Evolutionary conservation across 2,329 filamentous ascomycete genomes (phyloP), one percentile per base, ranked within the genome.

Genomic region (Arthrobotrys megalospora): DNA sequence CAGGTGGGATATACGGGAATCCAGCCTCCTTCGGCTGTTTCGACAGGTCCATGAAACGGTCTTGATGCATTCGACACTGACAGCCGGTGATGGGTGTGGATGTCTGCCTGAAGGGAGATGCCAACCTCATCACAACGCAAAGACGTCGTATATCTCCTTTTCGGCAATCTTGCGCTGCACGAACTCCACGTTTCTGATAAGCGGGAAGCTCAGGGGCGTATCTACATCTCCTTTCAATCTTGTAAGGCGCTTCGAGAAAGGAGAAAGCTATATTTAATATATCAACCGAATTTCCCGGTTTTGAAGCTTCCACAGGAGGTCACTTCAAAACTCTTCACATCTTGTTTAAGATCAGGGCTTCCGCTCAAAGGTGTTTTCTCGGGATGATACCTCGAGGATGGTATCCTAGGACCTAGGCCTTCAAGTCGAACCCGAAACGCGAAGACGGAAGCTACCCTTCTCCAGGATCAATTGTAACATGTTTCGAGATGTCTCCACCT

Each of bases 101-200:
- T 71, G 67, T 63, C 67, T 71, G 67, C 67, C 60, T 64, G 60
- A 12, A 11, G 21, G 24, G 19, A 32, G 14, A 45, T 10, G 19
- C 32, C 38, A 63, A 48, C 60, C n/a, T 64, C 60, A 47, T 3
- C 14, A 36, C 60, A 64, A 64, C 60, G 41, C 60, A 64, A 64
- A 48, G 10, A 24, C 36, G 48, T 41, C 12, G 16, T 28, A 36
- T 55, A 41, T 41, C 64, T 47, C 45, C 28, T 69, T 24, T 66
- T 73, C 72, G 64, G 47, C 28, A 69, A 76, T 63, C 53, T 68
- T 41, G 48, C 16, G 14, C 6, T 48, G 52, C 38, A 63, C 36
- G 24, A 58, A 45, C 60, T 48, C 73, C 65, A 70, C 66, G 73
- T 78, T 72, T 72, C 75, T 64, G 75, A 78, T 71, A 78, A 78